Conservation (phyloP, 148 eudicot genomes). For the Camellia japonica region DNA sequence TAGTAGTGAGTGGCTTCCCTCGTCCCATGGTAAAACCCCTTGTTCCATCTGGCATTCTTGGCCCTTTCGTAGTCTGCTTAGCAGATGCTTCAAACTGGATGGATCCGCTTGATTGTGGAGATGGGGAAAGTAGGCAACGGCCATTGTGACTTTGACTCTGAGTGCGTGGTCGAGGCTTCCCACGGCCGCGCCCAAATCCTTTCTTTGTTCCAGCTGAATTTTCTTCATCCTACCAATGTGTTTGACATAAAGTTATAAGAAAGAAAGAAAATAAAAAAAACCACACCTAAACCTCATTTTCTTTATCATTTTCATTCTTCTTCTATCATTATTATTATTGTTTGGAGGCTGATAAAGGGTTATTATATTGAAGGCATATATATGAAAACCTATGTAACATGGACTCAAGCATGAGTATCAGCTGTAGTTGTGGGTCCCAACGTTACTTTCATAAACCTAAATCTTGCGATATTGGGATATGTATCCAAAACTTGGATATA, state of each 20-base stretch:
- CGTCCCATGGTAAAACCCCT: slow-evolving; percentile 90
- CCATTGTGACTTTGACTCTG: slow-evolving; percentile 43
- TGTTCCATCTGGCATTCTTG: slow-evolving; percentile 94
- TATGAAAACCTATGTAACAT: neutral
- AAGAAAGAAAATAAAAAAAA: neutral
- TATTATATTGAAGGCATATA: neutral
- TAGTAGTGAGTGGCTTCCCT: slow-evolving; percentile 56
- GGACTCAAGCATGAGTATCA: neutral
- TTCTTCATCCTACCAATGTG: slow-evolving; percentile 50
- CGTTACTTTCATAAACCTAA: too few relatives aligned
- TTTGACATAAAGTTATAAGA: neutral
- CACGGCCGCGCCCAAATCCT: slow-evolving; percentile 51
- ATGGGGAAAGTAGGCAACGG: slow-evolving; percentile 47
- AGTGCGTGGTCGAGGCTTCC: slow-evolving; percentile 22
- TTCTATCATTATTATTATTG: neutral
- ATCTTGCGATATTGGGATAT: too few relatives aligned
- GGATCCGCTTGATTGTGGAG: slow-evolving; percentile 32
- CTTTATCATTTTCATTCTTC: neutral
- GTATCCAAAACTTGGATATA: too few relatives aligned
- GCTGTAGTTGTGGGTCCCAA: neutral
- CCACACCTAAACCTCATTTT: neutral
- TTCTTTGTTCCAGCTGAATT: slow-evolving; percentile 31
- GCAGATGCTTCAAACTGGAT: slow-evolving; percentile 34
- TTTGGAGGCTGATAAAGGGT: neutral
- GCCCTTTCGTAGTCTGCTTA: slow-evolving; percentile 56